phyloP scores from a whole-genome alignment of 2,329 filamentous ascomycete genomes.

The Fusarium hostae region DNA sequence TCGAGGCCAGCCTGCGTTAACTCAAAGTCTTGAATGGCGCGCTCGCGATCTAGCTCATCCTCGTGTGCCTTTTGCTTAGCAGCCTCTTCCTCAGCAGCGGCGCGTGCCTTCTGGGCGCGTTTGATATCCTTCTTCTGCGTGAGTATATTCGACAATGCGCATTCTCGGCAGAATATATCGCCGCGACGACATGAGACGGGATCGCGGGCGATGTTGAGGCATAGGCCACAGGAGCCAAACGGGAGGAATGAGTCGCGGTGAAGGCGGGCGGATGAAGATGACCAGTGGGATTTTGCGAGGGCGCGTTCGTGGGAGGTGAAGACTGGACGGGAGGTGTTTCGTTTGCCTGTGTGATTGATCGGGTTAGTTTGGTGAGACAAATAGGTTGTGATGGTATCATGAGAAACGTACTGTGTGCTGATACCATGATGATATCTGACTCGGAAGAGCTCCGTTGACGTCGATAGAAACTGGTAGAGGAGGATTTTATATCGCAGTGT shows the following conservation, averaged over 20 bases:
- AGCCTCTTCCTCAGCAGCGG: constrained; percentile 69
- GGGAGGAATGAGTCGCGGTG: constrained; percentile 91
- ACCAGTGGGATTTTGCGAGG: constrained; percentile 85
- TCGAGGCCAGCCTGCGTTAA: constrained; percentile 78
- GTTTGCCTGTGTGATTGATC: constrained; percentile 68
- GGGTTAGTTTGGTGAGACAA: background rate
- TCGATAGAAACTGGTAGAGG: background rate
- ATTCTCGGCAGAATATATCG: constrained; percentile 96
- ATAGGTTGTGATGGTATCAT: background rate
- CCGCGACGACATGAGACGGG: constrained; percentile 87
- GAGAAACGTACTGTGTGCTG: constrained; percentile 55
- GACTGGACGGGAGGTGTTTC: constrained; percentile 90
- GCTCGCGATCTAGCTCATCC: constrained; percentile 75
- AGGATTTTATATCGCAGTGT: background rate
- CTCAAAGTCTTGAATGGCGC: constrained; percentile 86
- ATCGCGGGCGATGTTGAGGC: constrained; percentile 81
- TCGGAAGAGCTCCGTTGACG: constrained; percentile 8
- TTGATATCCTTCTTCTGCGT: constrained; percentile 93
- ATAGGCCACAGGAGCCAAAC: constrained; percentile 89
- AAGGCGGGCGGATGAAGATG: constrained; percentile 83
- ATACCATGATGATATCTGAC: constrained; percentile 46
- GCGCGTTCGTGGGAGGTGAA: constrained; percentile 93
- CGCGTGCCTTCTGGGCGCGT: constrained; percentile 74
- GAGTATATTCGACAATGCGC: constrained; percentile 89
- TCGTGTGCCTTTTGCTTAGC: constrained; percentile 68